Evolutionary conservation across 75 land plant species (phyloP).

Genomic region (Larix kaempferi): DNA sequence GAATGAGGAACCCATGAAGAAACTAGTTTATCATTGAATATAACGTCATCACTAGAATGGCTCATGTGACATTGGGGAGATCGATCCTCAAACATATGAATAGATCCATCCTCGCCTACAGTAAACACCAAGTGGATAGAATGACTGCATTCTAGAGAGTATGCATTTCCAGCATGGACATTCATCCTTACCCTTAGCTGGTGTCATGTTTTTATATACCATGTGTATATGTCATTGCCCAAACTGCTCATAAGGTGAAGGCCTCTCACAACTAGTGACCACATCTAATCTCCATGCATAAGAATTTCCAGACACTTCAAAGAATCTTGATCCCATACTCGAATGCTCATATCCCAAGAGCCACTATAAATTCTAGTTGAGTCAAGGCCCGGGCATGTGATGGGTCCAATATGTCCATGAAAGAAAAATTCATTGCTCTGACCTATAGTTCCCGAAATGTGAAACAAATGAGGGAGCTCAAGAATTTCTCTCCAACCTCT

Average conservation of each 20-base stretch:
- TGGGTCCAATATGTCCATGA: too few species aligned
- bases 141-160: slow-evolving; percentile 63
- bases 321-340: too few species aligned
- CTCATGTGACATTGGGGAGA: not conserved
- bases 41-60: not conserved
- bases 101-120: slow-evolving; percentile 95
- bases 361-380: too few species aligned
- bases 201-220: slow-evolving; percentile 64
- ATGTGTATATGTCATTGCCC: slow-evolving; percentile 78
- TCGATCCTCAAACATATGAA: slow-evolving; percentile 83
- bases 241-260: slow-evolving; percentile 62
- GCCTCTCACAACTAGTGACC: slow-evolving; percentile 67
- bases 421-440: too few species aligned
- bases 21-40: too few species aligned
- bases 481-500: too few species aligned
- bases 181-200: slow-evolving; percentile 26
- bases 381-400: too few species aligned
- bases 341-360: too few species aligned
- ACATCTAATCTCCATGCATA: slow-evolving; percentile 90
- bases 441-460: too few species aligned
- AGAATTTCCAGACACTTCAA: slow-evolving; percentile 46
- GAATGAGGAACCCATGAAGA: too few species aligned
- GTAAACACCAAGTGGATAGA: slow-evolving; percentile 78
- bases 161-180: slow-evolving; percentile 70
- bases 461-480: too few species aligned